Base-by-base conservation (phyloP, 768 basidiomycete species). In the Tremella yokohamensis region DNA sequence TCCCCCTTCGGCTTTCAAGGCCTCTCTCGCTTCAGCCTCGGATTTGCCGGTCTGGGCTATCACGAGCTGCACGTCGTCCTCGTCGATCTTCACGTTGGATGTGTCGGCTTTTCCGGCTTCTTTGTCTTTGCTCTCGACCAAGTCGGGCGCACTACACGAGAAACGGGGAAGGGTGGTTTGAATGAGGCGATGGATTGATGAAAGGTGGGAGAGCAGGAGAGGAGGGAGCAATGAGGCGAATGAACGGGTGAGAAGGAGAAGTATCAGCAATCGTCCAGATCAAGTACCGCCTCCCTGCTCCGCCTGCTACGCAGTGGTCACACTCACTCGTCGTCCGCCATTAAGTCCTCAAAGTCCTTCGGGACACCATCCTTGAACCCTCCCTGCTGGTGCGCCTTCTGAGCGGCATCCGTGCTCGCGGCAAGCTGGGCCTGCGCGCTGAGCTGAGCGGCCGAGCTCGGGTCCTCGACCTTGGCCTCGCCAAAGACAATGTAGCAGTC, bases 401-500 rank as follows among this genome's bases (percentile, higher is more conserved):
- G 73, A 20, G 73, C 70, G 34, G 75, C 74, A 50, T 77, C 76
- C 50, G 84, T 64, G 44, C 65, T 68, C 45, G 75, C 75, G 12
- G 66, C 83, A 64, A 90, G 83, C 72, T 89, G 90, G 72, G 92
- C 90, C 50, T 87, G 85, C 57, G 88, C 72, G 39, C 58, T 58
- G 29, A 74, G 58, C 60, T 75, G 76, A 52, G 74, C 69, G 40
- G 73, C 69, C n/a, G 66, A 72, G 38, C 38, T 51, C 22, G 66
- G 66, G 62, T 75, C 68, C 61, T 77, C 73, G 40, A 76, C 57
- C 56, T 75, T 76, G 52, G 77, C 93, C 82, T 98, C 96, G 64
- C 96, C 96, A 70, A 98, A 99, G 63, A 99, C 92, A 76, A 99
- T 90, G 83, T 99, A 97, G 79, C 88, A 90, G 79, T 99, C 96